Base-by-base conservation (phyloP, 2,329 filamentous ascomycete genomes). In the Neofusicoccum laricinum region DNA sequence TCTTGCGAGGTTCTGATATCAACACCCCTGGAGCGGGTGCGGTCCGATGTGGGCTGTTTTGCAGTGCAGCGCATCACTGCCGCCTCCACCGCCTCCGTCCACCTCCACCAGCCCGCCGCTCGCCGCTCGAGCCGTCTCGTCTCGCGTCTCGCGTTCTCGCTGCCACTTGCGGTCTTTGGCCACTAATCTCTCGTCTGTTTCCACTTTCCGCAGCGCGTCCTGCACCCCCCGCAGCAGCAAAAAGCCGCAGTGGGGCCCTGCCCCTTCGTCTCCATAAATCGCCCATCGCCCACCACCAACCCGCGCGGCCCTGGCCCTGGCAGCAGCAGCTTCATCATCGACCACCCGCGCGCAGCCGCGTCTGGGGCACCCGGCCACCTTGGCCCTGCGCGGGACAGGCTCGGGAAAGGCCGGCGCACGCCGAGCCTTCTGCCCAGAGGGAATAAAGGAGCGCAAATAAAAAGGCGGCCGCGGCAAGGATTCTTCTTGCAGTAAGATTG, bases 361-460 rank as follows among this genome's bases (percentile, higher is more conserved):
- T 19, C 38, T n/a, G 17, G 30, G 51, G 36, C 34, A 21, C 19
- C 51, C 21, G 36, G 51, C 53, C n/a, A 15, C 25, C 25, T 6
- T 12, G 38, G 38, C 55, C 21, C 41, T 43, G n/a, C 40, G 4
- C 36, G 40, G 55, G 55, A 59, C 46, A 46, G 25, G 55, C 55
- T 45, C 55, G 55, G 55, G 55, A 59, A 36, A 46, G 55, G 55
- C 55, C 55, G 55, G 55, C 55, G 55, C 55, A 45, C 30, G 55
- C 55, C 55, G 25, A 46, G 55, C 14, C 30, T 32, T 25, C 17
- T 48, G 38, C 12, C 21, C 40, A 38, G 8, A 32, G 36, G 38
- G 11, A 8, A 30, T 34, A 45, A 7, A 43, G 21, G 14, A n/a
- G 21, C 36, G 25, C 21, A 41, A 34, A 41, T 55, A 55, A 55